Conservation (phyloP, 768 basidiomycete genomes). For the Lactarius tabidus region DNA sequence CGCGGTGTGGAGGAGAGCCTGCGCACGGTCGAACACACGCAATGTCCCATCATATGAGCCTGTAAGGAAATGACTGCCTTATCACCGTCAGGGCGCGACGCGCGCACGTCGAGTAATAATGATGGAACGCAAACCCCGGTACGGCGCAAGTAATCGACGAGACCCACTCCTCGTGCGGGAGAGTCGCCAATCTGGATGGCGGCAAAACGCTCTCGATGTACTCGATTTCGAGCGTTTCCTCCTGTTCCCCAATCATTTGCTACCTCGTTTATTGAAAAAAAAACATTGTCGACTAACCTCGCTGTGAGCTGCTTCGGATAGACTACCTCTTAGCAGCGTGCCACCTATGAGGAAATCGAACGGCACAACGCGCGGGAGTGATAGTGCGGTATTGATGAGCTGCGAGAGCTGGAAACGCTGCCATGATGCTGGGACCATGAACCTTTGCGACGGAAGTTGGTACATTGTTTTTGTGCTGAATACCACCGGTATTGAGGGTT, state of each 20-base stretch:
- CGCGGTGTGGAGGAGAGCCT: conserved; percentile 48
- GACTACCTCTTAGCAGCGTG: conserved; percentile 65
- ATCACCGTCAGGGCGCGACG: conserved; percentile 11
- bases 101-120: conserved; percentile 2
- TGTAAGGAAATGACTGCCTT: conserved; percentile 61
- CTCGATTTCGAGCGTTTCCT: conserved; percentile 56
- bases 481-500: conserved; percentile 52
- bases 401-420: conserved; percentile 95
- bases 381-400: conserved; percentile 90
- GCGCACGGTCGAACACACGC: conserved; percentile 68
- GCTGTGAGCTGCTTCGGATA: conserved; percentile 76
- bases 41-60: conserved; percentile 78
- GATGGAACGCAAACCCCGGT: conserved; percentile 42
- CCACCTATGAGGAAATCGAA: conserved; percentile 91
- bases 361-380: conserved; percentile 67
- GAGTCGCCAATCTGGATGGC: conserved; percentile 47
- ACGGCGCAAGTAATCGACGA: conserved; percentile 67
- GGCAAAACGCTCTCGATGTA: conserved; percentile 26
- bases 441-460: conserved; percentile 80
- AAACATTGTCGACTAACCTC: conserved; percentile 47
- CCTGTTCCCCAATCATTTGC: conserved; percentile 38
- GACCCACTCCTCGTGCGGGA: conserved; percentile 94
- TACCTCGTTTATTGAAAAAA: background rate
- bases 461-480: conserved; percentile 73
- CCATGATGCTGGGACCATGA: conserved; percentile 89